Percentiles rank a stretch among this genome's conserved stretches.
Conservation (phyloP, 2,329 filamentous ascomycete species). For the Colletotrichum coccodes region DNA sequence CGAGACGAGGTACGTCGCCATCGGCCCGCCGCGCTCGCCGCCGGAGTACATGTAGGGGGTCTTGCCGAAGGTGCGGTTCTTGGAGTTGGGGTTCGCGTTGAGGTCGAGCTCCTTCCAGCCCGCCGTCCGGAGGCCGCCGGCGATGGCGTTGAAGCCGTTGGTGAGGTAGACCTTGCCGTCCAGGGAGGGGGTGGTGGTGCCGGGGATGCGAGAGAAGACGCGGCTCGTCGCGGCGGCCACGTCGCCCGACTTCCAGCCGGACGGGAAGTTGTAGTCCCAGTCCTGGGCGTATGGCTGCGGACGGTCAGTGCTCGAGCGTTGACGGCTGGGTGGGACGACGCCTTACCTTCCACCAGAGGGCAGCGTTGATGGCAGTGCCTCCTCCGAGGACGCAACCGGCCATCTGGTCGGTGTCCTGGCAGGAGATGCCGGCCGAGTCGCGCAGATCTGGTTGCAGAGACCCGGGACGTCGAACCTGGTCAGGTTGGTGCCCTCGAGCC, state of each 20-base stretch:
- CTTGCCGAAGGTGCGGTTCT: slow-evolving; percentile 73
- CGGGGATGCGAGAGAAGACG: slow-evolving; percentile 77
- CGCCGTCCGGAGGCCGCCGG: slow-evolving; percentile 64
- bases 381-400: slow-evolving; percentile 78
- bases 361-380: slow-evolving; percentile 73
- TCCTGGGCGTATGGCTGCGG: slow-evolving; percentile 67
- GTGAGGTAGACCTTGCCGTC: slow-evolving; percentile 76
- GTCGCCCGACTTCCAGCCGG: slow-evolving; percentile 75
- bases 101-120: slow-evolving; percentile 73
- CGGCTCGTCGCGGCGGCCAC: slow-evolving; percentile 67
- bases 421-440: slow-evolving; percentile 71
- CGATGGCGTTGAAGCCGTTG: slow-evolving; percentile 71
- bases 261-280: slow-evolving; percentile 78
- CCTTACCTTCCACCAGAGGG: slow-evolving; percentile 73
- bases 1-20: slow-evolving; percentile 76
- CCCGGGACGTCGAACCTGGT: slow-evolving; percentile 79
- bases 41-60: slow-evolving; percentile 75
- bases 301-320: not conserved
- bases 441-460: slow-evolving; percentile 76
- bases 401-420: slow-evolving; percentile 78
- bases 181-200: slow-evolving; percentile 72
- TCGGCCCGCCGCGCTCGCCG: slow-evolving; percentile 74
- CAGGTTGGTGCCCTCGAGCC: slow-evolving; percentile 69
- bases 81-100: slow-evolving; percentile 67
- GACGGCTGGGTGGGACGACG: not conserved